Base-by-base conservation (phyloP, 306 rosid genomes). In the Senna tora region DNA sequence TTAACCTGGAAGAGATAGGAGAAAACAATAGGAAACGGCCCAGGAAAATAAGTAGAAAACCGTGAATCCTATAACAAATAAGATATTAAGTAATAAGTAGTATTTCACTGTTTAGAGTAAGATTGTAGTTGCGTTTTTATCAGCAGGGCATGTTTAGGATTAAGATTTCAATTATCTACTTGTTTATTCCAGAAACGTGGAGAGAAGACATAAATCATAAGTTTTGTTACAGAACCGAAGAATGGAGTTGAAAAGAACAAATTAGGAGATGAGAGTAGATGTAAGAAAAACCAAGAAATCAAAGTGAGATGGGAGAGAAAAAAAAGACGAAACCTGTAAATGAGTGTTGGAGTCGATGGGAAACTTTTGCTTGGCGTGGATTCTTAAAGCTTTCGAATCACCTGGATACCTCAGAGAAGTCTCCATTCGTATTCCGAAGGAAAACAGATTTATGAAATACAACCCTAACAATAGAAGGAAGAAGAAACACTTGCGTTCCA, bases 331-430 rank as follows among this genome's bases (percentile, higher is more conserved):
- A 10, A 84, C 98, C 96, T 95, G 93, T 54, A 91, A 51, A 79
- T 32, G 86, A 63, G 92, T 86, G 41, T 86, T 85, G 83, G 93
- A 72, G 85, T 86, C 87, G 70, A 95, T 81, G 43, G 74, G 74
- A 43, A 95, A 8, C 59, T 80, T 87, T 69, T 95, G 78, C 85
- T 91, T 91, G 43, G 93, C 96, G 39, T 91, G 90, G 75, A 91
- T 83, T 80, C 85, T 79, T 15, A 95, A 20, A 43, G 89, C 84
- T 80, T 80, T 88, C 78, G 96, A 82, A 50, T 91, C 91, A 64
- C 82, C 89, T 33, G 72, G 85, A 4, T 69, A 94, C 83, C 96
- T 76, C 50, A 95, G 82, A 66, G 96, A 95, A 49, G 99, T 89
- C 77, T 95, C 97, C 97, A 95, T 95, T 49, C 4, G 12, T 6